These are phyloP conservation scores for Trichothecium sympodiale DNA, from an alignment of 2,329 filamentous ascomycete genomes.

Conservation along the genomic window DNA sequence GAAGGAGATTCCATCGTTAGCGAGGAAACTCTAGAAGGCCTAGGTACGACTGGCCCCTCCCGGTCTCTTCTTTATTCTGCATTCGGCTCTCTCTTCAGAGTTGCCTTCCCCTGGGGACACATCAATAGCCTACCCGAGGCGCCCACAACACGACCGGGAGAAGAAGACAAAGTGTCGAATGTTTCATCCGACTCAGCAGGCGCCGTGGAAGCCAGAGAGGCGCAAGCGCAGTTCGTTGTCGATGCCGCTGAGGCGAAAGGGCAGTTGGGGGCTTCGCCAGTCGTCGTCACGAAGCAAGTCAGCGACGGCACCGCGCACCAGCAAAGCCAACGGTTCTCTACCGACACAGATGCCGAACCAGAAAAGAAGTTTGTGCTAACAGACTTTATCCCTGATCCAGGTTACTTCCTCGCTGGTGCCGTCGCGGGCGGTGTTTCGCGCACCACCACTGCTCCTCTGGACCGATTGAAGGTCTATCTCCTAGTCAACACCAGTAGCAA, in stretches of 20 bases:
- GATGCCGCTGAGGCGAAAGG: background rate
- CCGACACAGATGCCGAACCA: conserved; percentile 20
- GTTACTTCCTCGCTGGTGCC: conserved; percentile 95
- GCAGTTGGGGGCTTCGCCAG: conserved; percentile 1
- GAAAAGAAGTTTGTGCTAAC: conserved; percentile 45
- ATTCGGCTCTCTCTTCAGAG: conserved; percentile 64
- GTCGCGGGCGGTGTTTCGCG: conserved; percentile 89
- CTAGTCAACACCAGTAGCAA: conserved; percentile 66
- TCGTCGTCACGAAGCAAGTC: conserved; percentile 12
- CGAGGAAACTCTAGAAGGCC: conserved; percentile 81
- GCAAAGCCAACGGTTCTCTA: conserved; percentile 17
- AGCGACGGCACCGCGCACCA: conserved; percentile 23
- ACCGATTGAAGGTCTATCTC: conserved; percentile 93
- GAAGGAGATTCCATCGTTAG: conserved; percentile 91
- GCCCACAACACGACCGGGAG: conserved; percentile 6
- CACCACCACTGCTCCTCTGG: conserved; percentile 89
- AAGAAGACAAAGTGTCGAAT: background rate
- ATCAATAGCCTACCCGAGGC: conserved; percentile 12
- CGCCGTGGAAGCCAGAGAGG: conserved; percentile 12
- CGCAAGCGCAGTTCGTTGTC: background rate
- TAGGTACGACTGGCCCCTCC: conserved; percentile 68
- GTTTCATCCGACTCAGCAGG: too few species aligned
- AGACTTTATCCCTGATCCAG: conserved; percentile 71
- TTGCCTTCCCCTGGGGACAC: conserved; percentile 40
- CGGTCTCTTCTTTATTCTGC: conserved; percentile 55